Evolutionary conservation across 805 yeast species (phyloP).

Genomic region (Isabelozyma gotoi): DNA sequence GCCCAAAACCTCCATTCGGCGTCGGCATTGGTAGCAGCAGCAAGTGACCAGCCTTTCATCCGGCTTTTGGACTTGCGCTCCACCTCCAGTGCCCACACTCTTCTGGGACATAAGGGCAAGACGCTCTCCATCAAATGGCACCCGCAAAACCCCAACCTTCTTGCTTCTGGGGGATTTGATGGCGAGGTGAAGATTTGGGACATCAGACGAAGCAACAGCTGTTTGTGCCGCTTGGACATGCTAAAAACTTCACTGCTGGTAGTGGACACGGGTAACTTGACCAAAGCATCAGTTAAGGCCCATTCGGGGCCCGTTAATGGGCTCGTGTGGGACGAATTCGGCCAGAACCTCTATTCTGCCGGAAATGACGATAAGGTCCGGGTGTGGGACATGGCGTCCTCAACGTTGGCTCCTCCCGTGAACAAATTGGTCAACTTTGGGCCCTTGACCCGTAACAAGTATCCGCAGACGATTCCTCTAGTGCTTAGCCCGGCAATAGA

Average conservation of each 20-base stretch:
- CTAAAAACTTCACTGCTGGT: conserved; percentile 32
- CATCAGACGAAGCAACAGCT: conserved; percentile 63
- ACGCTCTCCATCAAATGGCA: conserved; percentile 71
- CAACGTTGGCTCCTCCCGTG: conserved; percentile 38
- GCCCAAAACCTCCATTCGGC: conserved; percentile 15
- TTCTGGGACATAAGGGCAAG: conserved; percentile 59
- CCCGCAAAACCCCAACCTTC: conserved; percentile 56
- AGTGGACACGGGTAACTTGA: conserved; percentile 20
- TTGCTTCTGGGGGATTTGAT: conserved; percentile 79
- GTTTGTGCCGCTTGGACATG: conserved; percentile 64
- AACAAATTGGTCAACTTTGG: conserved; percentile 76
- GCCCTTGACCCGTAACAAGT: conserved; percentile 68
- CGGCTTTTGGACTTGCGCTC: conserved; percentile 73
- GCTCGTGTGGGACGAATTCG: conserved; percentile 67
- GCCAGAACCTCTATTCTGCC: conserved; percentile 59
- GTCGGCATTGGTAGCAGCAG: conserved; percentile 67
- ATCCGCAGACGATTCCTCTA: conserved; percentile 49
- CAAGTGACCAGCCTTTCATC: conserved; percentile 66
- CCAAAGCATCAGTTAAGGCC: conserved; percentile 49
- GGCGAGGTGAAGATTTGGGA: conserved; percentile 89
- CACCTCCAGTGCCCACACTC: conserved; percentile 69
- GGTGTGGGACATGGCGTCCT: conserved; percentile 65
- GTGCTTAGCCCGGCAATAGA: conserved; percentile 52
- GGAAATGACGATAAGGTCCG: conserved; percentile 82
- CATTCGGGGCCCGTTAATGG: conserved; percentile 83